Base-by-base conservation (phyloP, 179 eudicot species). In the Beta lomatogona region DNA sequence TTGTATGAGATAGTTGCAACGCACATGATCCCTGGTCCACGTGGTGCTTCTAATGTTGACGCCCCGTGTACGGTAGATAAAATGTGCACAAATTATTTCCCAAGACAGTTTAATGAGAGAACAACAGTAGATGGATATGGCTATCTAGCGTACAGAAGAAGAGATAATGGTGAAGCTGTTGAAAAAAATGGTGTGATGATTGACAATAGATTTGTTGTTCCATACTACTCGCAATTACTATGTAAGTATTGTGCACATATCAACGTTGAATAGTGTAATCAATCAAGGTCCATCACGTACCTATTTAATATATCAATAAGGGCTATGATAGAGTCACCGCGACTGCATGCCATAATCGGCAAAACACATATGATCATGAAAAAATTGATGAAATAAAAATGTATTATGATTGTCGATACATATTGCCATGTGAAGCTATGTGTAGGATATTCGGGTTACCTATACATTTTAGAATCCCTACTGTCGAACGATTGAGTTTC, bases 181-280 rank as follows among this genome's bases (percentile, higher is more conserved):
- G 28, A 18, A 16, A 60, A 57, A 21, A 50, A 54, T 19, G 46
- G 64, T 9, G 31, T 59, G 5, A 3, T 5, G n/a, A 73, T 84
- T 3, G 79, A 83, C 14, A 80, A 77, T 18, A 64, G 80, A 21
- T 82, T 18, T 63, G 83, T 84, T n/a, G 77, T 84, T 5, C 83
- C 86, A 28, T 2, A 28, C 1, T 1, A 28, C 31, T 28, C 31
- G 31, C 31, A 28, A 28, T 28, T 28, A 28, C 31, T 28, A 28
- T 28, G 31, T 28, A 28, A 28, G 31, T 28, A 28, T 28, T 2
- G 31, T 28, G 31, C 80, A 6, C 85, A 82, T 54, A 84, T 84
- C 1, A 86, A 86, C 44, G 79, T 84, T 0, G 83, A 84, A 13
- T 76, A 81, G 80, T 28, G 85, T 54, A 87, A 79, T 14, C 65